Base-by-base conservation (phyloP, 2,329 filamentous ascomycete genomes). In the Cordyceps militaris region DNA sequence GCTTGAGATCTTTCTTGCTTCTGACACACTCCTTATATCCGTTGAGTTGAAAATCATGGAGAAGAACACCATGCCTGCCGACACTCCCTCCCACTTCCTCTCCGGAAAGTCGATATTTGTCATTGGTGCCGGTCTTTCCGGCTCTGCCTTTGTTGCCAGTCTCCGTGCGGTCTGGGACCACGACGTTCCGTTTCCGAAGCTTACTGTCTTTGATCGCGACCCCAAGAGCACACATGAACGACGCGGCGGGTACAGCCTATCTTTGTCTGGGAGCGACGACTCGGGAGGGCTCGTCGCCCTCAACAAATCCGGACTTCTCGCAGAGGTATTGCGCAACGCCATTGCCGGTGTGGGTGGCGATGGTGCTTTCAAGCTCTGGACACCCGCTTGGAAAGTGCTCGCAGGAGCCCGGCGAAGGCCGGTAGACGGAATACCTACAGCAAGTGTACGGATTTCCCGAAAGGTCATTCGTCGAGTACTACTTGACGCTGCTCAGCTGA, bases 191-290 rank as follows among this genome's bases (percentile, higher is more conserved):
- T 66, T 67, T 0, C 75, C 74, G 1, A 65, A 61, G 4, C 64
- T 78, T 46, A 63, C 66, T 47, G 66, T 78, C 50, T 75, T 73
- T 61, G 76, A 79, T 26, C 73, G 76, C 26, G 74, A 77, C 53
- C 60, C 66, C 11, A 58, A 64, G 38, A 67, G 73, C 19, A 57
- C 64, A 3, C 62, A 57, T 16, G 59, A 63, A 3, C 63, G 66
- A 14, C 66, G 73, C 6, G 68, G 73, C 51, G 72, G 69, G 14
- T 77, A 75, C 61, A 72, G 67, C 13, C 61, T 77, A 16, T 74
- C 73, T 1, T 64, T 77, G 6, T 65, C 71, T 8, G 73, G 73
- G 6, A 64, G 70, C 38, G 65, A 66, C 52, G 53, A 63, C 9
- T 66, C 68, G 0, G 69, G 70, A 7, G 75, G 73, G 0, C 69